phyloP scores from a whole-genome alignment of 2,329 filamentous ascomycete genomes.

The Blastomyces percursus region DNA sequence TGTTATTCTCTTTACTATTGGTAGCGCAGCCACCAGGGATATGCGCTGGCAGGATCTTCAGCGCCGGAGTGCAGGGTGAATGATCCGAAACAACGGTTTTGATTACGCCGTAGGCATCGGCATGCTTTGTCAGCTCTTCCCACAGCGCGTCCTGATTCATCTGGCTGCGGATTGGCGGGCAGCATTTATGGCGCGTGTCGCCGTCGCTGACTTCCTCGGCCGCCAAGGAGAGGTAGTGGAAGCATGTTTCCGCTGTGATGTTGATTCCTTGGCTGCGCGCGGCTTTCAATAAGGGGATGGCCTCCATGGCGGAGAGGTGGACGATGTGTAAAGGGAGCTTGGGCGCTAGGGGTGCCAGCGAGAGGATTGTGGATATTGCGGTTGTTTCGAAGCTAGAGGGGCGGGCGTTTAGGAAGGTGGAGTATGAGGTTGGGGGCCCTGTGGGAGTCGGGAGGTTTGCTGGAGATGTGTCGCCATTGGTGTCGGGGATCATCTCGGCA shows the following conservation, averaged over 20 bases:
- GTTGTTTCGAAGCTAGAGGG: conserved; percentile 85
- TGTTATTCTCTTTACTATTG: conserved; percentile 13
- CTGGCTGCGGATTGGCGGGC: conserved; percentile 74
- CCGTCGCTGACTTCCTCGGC: conserved; percentile 72
- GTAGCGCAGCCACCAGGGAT: conserved; percentile 39
- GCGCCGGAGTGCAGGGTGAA: conserved; percentile 86
- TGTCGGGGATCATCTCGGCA: conserved; percentile 74
- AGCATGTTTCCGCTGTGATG: conserved; percentile 90
- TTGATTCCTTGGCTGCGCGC: conserved; percentile 65
- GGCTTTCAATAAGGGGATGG: conserved; percentile 66
- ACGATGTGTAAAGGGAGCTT: conserved; percentile 84
- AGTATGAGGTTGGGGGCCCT: conserved; percentile 66
- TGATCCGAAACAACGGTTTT: conserved; percentile 90
- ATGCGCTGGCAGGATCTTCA: conserved; percentile 72
- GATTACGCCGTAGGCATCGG: conserved; percentile 63
- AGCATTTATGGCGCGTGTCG: conserved; percentile 90
- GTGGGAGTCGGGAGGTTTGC: conserved; percentile 57
- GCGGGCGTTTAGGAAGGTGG: conserved; percentile 82
- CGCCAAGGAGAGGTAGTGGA: conserved; percentile 81
- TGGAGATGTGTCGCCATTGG: conserved; percentile 66
- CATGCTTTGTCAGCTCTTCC: conserved; percentile 56
- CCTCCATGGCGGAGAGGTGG: conserved; percentile 79
- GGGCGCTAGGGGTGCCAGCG: conserved; percentile 67
- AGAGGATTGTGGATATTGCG: conserved; percentile 76
- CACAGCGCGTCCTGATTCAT: conserved; percentile 77